Base-by-base conservation (phyloP, 805 yeast species). In the Candida ulmi region DNA sequence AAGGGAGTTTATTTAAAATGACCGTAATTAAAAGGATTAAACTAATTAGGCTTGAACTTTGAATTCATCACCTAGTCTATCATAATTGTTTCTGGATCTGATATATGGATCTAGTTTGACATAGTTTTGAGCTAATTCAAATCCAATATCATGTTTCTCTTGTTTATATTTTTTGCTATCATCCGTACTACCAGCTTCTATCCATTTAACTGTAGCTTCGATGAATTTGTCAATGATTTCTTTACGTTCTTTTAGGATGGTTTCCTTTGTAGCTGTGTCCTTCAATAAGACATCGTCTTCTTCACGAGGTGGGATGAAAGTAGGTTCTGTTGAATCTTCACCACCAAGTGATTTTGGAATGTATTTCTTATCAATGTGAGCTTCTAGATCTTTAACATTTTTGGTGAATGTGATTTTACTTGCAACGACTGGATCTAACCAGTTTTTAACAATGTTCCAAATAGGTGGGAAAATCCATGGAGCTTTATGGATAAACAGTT, bases 361-460 rank as follows among this genome's bases (percentile, higher is more conserved):
- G 52, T 76, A 68, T 21, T 75, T 66, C 23, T 63, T 56, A 33
- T 75, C 79, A 30, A 91, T 76, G 58, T 67, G 77, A 49, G 82
- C 71, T 35, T 66, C 68, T 52, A 91, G 63, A 40, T 93, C 97
- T 41, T 78, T 74, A 19, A 67, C 58, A 47, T 69, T 69, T 55
- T 84, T 83, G 18, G 96, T 85, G 64, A 91, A 93, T 33, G 77
- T 75, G 52, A 93, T 87, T 63, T 91, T 91, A 19, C 91, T 72
- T 0, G 96, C 95, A 40, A 91, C 97, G 18, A 87, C 96, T 3
- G 98, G 98, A 58, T 93, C 98, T 41, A 91, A 69, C 98, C 97
- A 91, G 52, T 82, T 80, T 61, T 87, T 88, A 52, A 93, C 79
- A 50, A 91, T 77, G 50, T 81, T 83, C 98, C 99, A 93, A 43